Base-by-base conservation (phyloP, 495 filamentous ascomycete genomes). In the Echria macrotheca region DNA sequence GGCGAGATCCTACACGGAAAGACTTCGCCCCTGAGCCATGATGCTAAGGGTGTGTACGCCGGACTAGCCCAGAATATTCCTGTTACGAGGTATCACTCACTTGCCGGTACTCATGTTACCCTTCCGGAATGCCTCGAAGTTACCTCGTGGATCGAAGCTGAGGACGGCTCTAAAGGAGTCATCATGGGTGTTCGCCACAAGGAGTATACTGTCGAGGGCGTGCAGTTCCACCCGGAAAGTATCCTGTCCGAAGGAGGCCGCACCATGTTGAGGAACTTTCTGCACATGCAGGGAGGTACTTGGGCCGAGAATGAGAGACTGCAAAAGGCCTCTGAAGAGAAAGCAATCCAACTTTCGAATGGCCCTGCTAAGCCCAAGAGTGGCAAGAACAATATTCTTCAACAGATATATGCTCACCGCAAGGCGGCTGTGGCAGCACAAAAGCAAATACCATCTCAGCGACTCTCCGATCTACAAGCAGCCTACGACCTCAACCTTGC, bases 151-250 rank as follows among this genome's bases (percentile, higher is more conserved):
- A 85, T 85, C 14, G 70, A 79, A n/a, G 84, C 83, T 28, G 73
- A 73, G n/a, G 72, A 77, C 38, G 70, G 69, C 41, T 81, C 72
- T 14, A 85, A 82, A 53, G 81, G 82, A 9, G 81, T 97, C 37
- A 99, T 99, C 53, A 97, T 97, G 93, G 93, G 93, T 15, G 83
- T 97, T 9, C 79, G 93, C 17, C 93, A 99, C 71, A 96, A 94
- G 68, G 78, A 91, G 60, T 82, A 86, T 58, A 73, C 87, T 0
- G 75, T 98, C 3, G 93, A 98, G 61, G 93, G 91, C 24, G 90
- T 97, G 14, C 93, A 98, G 63, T 98, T 96, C 64, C 93, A 98
- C 60, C 93, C 93, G 0, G 93, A 98, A 66, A 96, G 91, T 62
- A 98, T 98, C 44, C 68, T 98, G 23, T 96, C 93, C 0, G 87